A percentile compares a stretch with the other conserved stretches of the same genome.
phyloP scores from a whole-genome alignment of 768 basidiomycete species.

The Suillus discolor region DNA sequence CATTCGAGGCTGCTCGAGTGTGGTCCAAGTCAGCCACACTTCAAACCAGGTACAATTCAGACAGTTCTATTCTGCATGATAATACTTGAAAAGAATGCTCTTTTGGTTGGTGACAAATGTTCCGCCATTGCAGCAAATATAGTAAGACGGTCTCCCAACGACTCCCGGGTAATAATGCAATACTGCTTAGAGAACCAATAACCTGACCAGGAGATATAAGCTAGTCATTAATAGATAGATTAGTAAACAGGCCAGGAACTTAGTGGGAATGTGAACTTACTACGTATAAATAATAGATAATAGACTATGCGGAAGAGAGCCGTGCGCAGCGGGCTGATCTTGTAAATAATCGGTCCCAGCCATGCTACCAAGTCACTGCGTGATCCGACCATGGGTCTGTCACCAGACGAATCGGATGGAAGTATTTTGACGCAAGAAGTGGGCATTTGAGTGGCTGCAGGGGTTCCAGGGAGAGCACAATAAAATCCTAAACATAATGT shows the following conservation, averaged over 20 bases:
- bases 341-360: neutral
- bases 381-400: slow-evolving; percentile 52
- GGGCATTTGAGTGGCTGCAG: slow-evolving; percentile 39
- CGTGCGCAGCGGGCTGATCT: neutral
- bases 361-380: slow-evolving; percentile 9
- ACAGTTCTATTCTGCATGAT: neutral
- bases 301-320: neutral
- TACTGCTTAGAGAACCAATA: neutral
- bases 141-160: neutral
- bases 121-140: neutral
- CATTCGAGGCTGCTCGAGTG: no score
- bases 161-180: neutral
- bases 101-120: neutral
- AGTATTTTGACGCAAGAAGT: slow-evolving; percentile 40
- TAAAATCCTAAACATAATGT: slow-evolving; percentile 50
- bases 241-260: neutral
- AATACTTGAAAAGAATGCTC: neutral
- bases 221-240: neutral
- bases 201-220: neutral
- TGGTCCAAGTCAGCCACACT: no score
- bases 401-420: slow-evolving; percentile 56
- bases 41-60: no score
- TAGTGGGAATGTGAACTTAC: neutral
- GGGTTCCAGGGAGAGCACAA: slow-evolving; percentile 52
- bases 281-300: neutral